phyloP scores from a whole-genome alignment of 2,329 filamentous ascomycete genomes.

The Trichoderma arundinaceum region DNA sequence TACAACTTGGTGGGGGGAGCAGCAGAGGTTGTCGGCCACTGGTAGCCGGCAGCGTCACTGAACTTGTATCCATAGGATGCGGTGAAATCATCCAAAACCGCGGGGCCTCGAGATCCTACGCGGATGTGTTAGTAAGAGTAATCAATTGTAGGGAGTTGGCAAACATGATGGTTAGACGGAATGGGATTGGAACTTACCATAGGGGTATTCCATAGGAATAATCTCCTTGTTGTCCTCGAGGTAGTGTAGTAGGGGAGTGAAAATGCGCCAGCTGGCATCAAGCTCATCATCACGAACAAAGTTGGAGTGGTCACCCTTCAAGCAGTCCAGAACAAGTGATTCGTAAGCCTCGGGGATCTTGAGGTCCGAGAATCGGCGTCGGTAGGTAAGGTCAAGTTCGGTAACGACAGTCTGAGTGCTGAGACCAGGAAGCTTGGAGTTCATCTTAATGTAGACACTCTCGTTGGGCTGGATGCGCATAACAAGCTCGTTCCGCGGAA shows the following conservation, averaged over 20 bases:
- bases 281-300: constrained; percentile 97
- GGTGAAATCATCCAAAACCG: constrained; percentile 97
- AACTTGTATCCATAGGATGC: constrained; percentile 99
- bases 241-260: constrained; percentile 96
- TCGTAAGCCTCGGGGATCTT: constrained; percentile 99
- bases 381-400: constrained; percentile 96
- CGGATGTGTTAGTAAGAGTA: constrained; percentile 34
- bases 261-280: constrained; percentile 97
- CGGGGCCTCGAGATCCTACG: constrained; percentile 90
- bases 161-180: not conserved
- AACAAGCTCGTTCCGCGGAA: constrained; percentile 97
- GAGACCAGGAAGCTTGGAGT: constrained; percentile 96
- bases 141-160: no score
- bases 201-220: constrained; percentile 98
- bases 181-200: constrained; percentile 68
- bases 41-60: constrained; percentile 92
- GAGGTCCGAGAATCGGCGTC: constrained; percentile 96
- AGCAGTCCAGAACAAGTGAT: constrained; percentile 92
- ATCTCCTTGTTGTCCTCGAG: constrained; percentile 99
- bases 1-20: constrained; percentile 77
- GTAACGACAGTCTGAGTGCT: constrained; percentile 99
- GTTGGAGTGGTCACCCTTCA: constrained; percentile 99
- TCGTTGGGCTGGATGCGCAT: constrained; percentile 99
- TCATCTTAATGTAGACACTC: constrained; percentile 99
- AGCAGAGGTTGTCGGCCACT: constrained; percentile 84